Conservation (phyloP, 108 stramenopile species). For the Cyclotella atomus region DNA sequence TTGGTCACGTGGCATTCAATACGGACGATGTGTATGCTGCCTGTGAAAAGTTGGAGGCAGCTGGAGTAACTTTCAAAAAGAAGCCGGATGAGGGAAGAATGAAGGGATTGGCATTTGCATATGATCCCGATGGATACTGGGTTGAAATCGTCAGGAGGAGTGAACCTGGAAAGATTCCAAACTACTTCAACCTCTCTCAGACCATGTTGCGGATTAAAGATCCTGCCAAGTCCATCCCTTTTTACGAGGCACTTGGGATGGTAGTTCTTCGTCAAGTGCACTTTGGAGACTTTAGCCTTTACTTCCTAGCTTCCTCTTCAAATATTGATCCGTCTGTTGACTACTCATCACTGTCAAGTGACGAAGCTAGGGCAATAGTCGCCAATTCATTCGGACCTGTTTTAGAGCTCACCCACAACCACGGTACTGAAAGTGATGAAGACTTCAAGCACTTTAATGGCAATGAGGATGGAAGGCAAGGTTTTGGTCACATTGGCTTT, state of each 20-base stretch:
- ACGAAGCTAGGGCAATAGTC: constrained; percentile 37
- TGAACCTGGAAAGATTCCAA: constrained; percentile 44
- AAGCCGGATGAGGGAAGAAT: constrained; percentile 93
- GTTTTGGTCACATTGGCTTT: constrained; percentile 98
- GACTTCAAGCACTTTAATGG: constrained; percentile 89
- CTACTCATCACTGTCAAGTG: constrained; percentile 47
- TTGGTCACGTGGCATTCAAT: constrained; percentile 82
- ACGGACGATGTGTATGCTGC: constrained; percentile 88
- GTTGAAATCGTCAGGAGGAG: constrained; percentile 80
- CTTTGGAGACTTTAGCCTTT: constrained; percentile 91
- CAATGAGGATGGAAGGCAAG: constrained; percentile 94
- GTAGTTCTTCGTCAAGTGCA: constrained; percentile 77
- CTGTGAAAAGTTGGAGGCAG: constrained; percentile 76
- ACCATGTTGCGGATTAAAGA: constrained; percentile 98
- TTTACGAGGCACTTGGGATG: constrained; percentile 91
- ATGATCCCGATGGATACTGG: constrained; percentile 91
- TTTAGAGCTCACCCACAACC: constrained; percentile 95
- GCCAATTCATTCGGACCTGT: constrained; percentile 69
- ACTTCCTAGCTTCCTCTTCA: constrained; percentile 87
- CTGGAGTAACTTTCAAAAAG: constrained; percentile 92
- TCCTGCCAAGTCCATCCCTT: constrained; percentile 81
- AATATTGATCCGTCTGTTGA: constrained; percentile 50
- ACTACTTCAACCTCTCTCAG: constrained; percentile 89
- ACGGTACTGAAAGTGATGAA: constrained; percentile 90
- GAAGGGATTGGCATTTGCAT: constrained; percentile 93